Evolutionary conservation across 75 land plant genomes (phyloP).

Genomic region (Pinus taeda): DNA sequence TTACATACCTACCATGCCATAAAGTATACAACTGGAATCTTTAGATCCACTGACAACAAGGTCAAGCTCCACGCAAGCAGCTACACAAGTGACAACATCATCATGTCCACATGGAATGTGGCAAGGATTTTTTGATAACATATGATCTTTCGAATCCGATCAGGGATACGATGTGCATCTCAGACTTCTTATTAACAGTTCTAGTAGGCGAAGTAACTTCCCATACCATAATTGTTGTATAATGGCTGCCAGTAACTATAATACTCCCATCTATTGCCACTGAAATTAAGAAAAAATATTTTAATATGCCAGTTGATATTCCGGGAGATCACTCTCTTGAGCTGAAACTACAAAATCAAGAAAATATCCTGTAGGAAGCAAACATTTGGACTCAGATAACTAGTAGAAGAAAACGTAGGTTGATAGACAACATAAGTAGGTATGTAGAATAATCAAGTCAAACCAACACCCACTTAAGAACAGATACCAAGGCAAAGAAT

Average conservation of each 20-base stretch:
- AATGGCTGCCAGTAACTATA: constrained; percentile 97
- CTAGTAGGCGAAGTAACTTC: constrained; percentile 43
- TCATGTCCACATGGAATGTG: constrained; percentile 99
- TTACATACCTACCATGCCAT: constrained; percentile 77
- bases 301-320: neutral
- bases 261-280: constrained; percentile 89
- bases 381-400: neutral
- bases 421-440: neutral
- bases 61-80: constrained; percentile 86
- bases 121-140: constrained; percentile 69
- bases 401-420: neutral
- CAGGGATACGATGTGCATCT: constrained; percentile 19
- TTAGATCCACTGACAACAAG: constrained; percentile 94
- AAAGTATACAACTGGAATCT: constrained; percentile 94
- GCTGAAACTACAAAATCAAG: constrained; percentile 5
- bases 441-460: neutral
- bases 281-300: constrained; percentile 16
- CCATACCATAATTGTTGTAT: constrained; percentile 99
- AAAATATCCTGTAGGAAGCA: neutral
- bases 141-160: constrained; percentile 56
- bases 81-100: constrained; percentile 91
- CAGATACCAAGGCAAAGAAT: neutral
- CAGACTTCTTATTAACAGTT: constrained; percentile 36
- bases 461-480: neutral
- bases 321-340: neutral